Percentiles rank a stretch among this genome's conserved stretches.
phyloP scores from a whole-genome alignment of 139 green algal genomes.

The Chlamydomonas incerta region DNA sequence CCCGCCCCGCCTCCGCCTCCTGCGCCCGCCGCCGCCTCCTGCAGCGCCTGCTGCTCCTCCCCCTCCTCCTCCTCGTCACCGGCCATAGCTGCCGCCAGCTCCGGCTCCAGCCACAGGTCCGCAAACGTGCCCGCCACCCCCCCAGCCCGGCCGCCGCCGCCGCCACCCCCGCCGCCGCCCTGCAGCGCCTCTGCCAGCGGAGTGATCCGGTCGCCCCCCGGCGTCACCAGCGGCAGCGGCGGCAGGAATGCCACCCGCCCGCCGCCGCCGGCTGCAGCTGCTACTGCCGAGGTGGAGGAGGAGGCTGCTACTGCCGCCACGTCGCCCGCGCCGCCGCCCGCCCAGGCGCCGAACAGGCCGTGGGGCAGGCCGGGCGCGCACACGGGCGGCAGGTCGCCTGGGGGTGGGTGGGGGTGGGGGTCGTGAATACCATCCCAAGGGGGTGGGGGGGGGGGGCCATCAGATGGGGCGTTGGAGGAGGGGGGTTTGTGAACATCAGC shows the following conservation, averaged over 20 bases:
- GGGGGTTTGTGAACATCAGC: no score
- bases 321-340: constrained; percentile 31
- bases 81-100: constrained; percentile 49
- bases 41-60: constrained; percentile 14
- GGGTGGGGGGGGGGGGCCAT: no score
- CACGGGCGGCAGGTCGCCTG: constrained; percentile 20
- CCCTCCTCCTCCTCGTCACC: constrained; percentile 30
- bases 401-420: background rate
- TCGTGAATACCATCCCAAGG: no score
- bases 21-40: background rate
- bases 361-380: constrained; percentile 60
- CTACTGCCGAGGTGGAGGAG: background rate
- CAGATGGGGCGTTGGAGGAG: no score
- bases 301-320: background rate
- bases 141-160: background rate
- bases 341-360: constrained; percentile 67
- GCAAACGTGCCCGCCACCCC: constrained; percentile 49
- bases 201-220: background rate
- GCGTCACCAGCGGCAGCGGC: background rate
- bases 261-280: background rate
- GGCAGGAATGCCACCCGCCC: no score
- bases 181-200: background rate
- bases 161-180: background rate
- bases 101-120: constrained; percentile 72
- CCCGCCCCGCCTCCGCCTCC: background rate